Evolutionary conservation across 2,329 filamentous ascomycete genomes (phyloP), one percentile per base, ranked within the genome.

Genomic region (Parastagonospora avenae): DNA sequence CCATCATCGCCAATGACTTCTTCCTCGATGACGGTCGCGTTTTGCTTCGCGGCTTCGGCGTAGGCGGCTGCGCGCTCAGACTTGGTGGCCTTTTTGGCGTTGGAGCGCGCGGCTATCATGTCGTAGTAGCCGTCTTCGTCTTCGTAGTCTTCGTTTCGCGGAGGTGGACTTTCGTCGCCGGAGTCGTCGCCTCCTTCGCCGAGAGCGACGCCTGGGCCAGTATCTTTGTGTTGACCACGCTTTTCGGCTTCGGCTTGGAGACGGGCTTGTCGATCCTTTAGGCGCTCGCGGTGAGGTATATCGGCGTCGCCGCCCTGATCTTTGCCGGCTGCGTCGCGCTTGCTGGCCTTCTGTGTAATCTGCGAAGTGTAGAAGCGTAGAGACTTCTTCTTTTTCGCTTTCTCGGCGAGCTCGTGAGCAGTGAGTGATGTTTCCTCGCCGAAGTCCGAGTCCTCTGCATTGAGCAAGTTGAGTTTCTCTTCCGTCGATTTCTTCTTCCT

Each of bases 281-380:
- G 80, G 46, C 94, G 88, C 76, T 99, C 94, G 49, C 92, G 86
- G 73, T 97, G 88, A 2, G 94, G 94, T 45, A 95, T 83, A 74
- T 95, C 91, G 61, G 84, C 82, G 69, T 95, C 91, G 62, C 91
- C 91, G 60, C 90, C 90, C 1, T 87, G 85, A 50, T 90, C 86
- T 54, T 86, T 84, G 36, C 89, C 88, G 33, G 88, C 88, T 29
- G 81, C 85, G 5, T 86, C 85, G 48, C 90, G 90, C 72, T 91
- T 92, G 77, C 91, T 96, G 49, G 91, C 86, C 76, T 97, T 97
- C 73, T 97, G 93, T 27, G 90, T 89, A 60, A 99, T 94, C 72
- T 99, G 94, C 2, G 92, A 96, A 2, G 95, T 97, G 82, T 99
- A 99, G 81, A 99, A 99, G 56, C 92, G 89, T 50, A 99, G 83